Evolutionary conservation across 192 early-diverging fungal species (phyloP).

Genomic region (Coemansia sp.): DNA sequence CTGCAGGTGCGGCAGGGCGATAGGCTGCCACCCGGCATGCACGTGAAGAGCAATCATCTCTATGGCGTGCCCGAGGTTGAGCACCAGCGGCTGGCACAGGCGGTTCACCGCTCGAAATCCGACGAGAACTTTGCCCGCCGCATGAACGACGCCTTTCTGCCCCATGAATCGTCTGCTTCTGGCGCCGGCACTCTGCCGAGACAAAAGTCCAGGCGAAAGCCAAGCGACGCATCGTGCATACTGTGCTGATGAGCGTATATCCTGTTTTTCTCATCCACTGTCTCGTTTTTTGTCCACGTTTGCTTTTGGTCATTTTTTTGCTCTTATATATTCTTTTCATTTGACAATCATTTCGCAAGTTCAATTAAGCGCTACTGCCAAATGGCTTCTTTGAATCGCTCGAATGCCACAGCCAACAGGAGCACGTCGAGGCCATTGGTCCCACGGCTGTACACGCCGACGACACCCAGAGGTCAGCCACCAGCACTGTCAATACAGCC

Average conservation of each 20-base stretch:
- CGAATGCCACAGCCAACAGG: slow-evolving; percentile 47
- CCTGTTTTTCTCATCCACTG: neutral
- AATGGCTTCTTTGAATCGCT: slow-evolving; percentile 53
- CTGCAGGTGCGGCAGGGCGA: slow-evolving; percentile 39
- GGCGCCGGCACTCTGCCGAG: neutral
- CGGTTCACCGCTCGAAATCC: slow-evolving; percentile 13
- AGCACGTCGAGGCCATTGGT: slow-evolving; percentile 14
- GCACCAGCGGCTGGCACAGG: slow-evolving; percentile 6
- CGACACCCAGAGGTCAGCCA: slow-evolving; percentile 39
- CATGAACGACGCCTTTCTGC: slow-evolving; percentile 28
- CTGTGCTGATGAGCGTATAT: neutral
- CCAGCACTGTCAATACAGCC: slow-evolving; percentile 10
- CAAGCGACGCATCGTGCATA: no score
- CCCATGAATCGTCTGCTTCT: slow-evolving; percentile 12
- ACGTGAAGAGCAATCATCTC: slow-evolving; percentile 8
- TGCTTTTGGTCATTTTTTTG: neutral
- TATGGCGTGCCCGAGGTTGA: slow-evolving; percentile 37
- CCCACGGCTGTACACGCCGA: slow-evolving; percentile 39
- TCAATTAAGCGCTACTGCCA: neutral
- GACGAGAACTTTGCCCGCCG: slow-evolving; percentile 33
- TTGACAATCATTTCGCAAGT: no score
- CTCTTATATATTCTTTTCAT: neutral
- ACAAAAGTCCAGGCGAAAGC: no score
- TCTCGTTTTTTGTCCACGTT: slow-evolving; percentile 1
- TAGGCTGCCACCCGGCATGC: slow-evolving; percentile 38